Percentiles rank a stretch among this genome's conserved stretches.
Conservation (phyloP, 2,329 filamentous ascomycete genomes). For the Tolypocladium inflatum region DNA sequence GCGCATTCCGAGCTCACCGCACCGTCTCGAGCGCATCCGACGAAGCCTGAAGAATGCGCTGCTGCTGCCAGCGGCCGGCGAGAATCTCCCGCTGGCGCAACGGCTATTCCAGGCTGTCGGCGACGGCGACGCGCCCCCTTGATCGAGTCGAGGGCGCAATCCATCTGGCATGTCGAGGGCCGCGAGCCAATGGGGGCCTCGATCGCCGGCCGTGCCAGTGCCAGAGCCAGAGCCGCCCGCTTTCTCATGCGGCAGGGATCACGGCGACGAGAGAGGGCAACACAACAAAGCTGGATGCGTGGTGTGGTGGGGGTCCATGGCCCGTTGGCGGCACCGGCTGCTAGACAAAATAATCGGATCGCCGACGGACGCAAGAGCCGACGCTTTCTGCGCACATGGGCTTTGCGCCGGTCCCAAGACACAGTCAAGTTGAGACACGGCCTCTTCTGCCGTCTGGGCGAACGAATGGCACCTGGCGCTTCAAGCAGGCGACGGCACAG, state of each 20-base stretch:
- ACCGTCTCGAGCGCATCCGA: not conserved
- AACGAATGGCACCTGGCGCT: not conserved
- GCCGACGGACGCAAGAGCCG: not conserved
- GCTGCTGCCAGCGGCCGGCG: not conserved
- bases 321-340: not conserved
- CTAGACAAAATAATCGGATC: not conserved
- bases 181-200: constrained; percentile 9
- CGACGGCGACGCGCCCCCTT: not conserved
- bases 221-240: constrained; percentile 7
- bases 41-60: not conserved
- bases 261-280: constrained; percentile 3
- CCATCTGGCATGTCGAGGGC: not conserved
- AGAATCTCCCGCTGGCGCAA: not conserved
- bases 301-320: not conserved
- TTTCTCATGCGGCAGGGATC: constrained; percentile 13
- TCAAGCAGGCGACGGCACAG: not conserved
- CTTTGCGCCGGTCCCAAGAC: not conserved
- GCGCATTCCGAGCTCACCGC: constrained; percentile 7
- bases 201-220: constrained; percentile 1
- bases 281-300: not conserved
- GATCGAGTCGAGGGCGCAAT: not conserved
- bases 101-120: not conserved
- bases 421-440: not conserved
- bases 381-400: not conserved
- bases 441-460: not conserved